phyloP scores from a whole-genome alignment of 805 yeast species.

The Starmerella ratchasimensis region DNA sequence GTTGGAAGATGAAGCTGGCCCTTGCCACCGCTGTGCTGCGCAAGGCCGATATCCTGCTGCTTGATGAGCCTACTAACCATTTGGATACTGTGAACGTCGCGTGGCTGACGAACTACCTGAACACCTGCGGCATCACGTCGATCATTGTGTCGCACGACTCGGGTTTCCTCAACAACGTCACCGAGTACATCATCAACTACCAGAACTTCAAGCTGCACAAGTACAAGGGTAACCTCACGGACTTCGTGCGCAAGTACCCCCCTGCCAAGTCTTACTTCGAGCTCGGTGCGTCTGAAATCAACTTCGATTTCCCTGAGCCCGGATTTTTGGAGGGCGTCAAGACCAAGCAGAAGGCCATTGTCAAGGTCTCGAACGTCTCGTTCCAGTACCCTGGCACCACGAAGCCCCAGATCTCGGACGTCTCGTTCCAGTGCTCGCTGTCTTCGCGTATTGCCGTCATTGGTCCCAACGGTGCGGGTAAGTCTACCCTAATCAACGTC shows the following conservation, averaged over 20 bases:
- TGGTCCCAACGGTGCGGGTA: conserved; percentile 99
- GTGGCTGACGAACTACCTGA: conserved; percentile 98
- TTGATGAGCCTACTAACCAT: conserved; percentile 99
- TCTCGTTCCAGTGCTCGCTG: conserved; percentile 96
- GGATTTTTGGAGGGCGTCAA: conserved; percentile 99
- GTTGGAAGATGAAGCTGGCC: conserved; percentile 99
- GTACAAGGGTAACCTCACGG: conserved; percentile 99
- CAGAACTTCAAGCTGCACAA: conserved; percentile 99
- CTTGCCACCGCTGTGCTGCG: conserved; percentile 97
- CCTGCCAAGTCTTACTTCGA: conserved; percentile 98
- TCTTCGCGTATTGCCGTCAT: conserved; percentile 99
- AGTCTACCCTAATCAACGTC: conserved; percentile 95
- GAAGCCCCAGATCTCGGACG: conserved; percentile 84
- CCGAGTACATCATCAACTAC: conserved; percentile 98
- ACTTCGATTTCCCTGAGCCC: conserved; percentile 98
- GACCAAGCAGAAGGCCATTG: conserved; percentile 99
- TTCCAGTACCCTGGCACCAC: conserved; percentile 99
- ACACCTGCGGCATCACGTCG: conserved; percentile 97
- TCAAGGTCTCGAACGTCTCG: conserved; percentile 90
- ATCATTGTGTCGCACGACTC: conserved; percentile 99
- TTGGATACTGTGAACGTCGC: conserved; percentile 99
- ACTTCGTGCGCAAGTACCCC: conserved; percentile 97
- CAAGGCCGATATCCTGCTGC: conserved; percentile 92
- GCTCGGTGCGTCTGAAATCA: conserved; percentile 94
- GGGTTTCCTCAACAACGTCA: conserved; percentile 95